Percentiles rank a stretch among this genome's conserved stretches.
phyloP scores from a whole-genome alignment of 768 basidiomycete species.

The Suillus discolor region DNA sequence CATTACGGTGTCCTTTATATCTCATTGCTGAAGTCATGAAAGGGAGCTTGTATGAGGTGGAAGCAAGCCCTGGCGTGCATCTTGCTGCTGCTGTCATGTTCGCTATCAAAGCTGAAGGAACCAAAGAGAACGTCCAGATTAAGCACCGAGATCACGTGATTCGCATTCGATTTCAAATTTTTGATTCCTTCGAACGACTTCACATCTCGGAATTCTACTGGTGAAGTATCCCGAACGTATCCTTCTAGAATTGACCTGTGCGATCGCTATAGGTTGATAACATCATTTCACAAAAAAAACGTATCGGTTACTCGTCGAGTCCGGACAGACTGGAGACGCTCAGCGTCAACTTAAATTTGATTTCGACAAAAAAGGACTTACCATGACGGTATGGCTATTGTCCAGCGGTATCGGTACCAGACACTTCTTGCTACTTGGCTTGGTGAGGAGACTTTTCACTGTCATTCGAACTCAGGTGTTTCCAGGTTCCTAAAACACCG shows the following conservation, averaged over 20 bases:
- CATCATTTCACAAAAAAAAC: too few relatives aligned
- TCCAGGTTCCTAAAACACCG: too few relatives aligned
- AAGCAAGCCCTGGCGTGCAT: not conserved
- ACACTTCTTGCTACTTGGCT: not conserved
- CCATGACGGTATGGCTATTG: too few relatives aligned
- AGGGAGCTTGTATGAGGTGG: conserved; percentile 2
- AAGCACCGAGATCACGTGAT: not conserved
- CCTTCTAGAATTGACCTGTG: too few relatives aligned
- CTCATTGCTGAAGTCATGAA: not conserved
- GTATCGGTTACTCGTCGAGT: too few relatives aligned
- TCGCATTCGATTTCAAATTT: too few relatives aligned
- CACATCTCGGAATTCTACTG: too few relatives aligned
- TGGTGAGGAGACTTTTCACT: not conserved
- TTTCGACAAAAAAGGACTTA: not conserved
- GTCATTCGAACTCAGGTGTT: not conserved
- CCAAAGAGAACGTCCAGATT: not conserved
- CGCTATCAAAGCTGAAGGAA: not conserved
- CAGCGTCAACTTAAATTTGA: not conserved
- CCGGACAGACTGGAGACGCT: not conserved
- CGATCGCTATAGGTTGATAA: too few relatives aligned
- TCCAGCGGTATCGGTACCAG: not conserved
- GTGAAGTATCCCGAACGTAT: too few relatives aligned
- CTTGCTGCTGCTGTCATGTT: conserved; percentile 3
- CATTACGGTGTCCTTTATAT: not conserved
- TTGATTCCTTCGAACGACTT: too few relatives aligned